Base-by-base conservation (phyloP, 805 yeast genomes). In the Pichia pseudocactophila region DNA sequence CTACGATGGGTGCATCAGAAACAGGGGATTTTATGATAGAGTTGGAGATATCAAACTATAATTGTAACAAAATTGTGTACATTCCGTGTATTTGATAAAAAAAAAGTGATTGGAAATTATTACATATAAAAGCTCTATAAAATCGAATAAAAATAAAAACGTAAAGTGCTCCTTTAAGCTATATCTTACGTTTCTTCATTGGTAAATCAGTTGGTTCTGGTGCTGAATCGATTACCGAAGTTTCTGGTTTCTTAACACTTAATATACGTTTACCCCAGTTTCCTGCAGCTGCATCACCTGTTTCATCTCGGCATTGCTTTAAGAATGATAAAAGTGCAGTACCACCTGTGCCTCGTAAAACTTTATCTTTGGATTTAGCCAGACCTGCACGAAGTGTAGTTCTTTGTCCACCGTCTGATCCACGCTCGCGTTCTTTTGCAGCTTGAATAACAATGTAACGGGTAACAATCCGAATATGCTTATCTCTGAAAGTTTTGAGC, bases 301-400 rank as follows among this genome's bases (percentile, higher is more conserved):
- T 89, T 59, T 89, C 97, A 64, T 89, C 97, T 61, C 97, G 75
- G 52, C 96, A 90, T 62, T 90, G 97, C 62, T 88, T 89, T 58
- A 89, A 71, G 65, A 89, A 90, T 22, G 96, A 96, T 45, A 89
- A 73, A 54, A 89, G 69, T 1, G 94, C 80, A 0, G 97, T 89
- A 36, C 97, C 97, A 17, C 97, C 97, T 1, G 97, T 89, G 13
- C 97, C 97, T 52, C 77, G 75, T 49, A 74, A 76, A 44, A 74
- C 81, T 34, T 68, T 71, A 45, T 70, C 69, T 68, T 47, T 46
- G 18, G 39, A 43, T 52, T 72, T 76, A 37, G 75, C 88, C 63
- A 73, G 70, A 16, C 81, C 92, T 2, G 84, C 74, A 53, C 87
- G 73, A 43, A 79, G 59, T 8, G 88, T 79, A 39, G 72, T 68